These are phyloP conservation scores for Ammopiptanthus mongolicus DNA, from an alignment of 306 rosid genomes.

Conservation along the genomic window DNA sequence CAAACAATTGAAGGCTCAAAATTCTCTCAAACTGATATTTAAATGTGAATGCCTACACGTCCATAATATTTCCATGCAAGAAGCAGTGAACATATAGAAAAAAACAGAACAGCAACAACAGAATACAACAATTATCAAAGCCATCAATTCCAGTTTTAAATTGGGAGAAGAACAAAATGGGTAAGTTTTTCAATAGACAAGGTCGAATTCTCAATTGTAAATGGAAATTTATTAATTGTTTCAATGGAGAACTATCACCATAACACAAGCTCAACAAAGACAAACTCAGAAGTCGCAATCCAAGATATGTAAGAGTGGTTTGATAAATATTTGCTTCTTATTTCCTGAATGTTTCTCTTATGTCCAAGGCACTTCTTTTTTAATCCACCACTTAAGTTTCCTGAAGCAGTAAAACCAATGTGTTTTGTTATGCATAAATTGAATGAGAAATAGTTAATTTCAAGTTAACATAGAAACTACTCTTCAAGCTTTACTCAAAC, in stretches of 20 bases:
- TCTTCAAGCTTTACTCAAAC: background rate
- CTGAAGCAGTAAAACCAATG: background rate
- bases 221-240: background rate
- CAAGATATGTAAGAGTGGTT: background rate
- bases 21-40: background rate
- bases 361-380: background rate
- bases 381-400: background rate
- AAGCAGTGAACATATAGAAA: conserved; percentile 13
- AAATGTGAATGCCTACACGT: conserved; percentile 4
- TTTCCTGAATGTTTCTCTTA: background rate
- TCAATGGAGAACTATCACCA: background rate
- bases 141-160: background rate
- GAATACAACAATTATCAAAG: conserved; percentile 1
- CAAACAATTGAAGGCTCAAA: conserved; percentile 22
- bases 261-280: background rate
- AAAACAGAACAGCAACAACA: background rate
- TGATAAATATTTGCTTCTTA: background rate
- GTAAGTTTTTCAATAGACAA: background rate
- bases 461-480: background rate
- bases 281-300: background rate
- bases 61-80: background rate
- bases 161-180: background rate
- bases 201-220: background rate
- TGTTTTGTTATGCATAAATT: background rate
- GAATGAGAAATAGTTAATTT: background rate